Conservation (phyloP, 192 early-diverging fungal species). For the Dissophora globulifera region DNA sequence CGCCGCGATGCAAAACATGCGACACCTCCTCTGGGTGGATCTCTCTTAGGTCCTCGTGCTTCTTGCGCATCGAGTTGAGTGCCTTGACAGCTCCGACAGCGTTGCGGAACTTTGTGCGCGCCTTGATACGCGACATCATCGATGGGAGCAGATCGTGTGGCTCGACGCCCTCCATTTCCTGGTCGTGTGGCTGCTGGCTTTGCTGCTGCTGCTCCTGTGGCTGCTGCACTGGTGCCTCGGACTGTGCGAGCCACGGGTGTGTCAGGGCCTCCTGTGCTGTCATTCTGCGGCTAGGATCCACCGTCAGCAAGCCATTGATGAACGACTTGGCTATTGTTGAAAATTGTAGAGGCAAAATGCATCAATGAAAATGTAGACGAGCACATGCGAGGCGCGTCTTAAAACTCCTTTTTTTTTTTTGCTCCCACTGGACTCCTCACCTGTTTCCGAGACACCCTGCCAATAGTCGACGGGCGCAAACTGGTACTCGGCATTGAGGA, state of each 20-base stretch:
- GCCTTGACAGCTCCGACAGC: slow-evolving; percentile 63
- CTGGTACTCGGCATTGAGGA: slow-evolving; percentile 67
- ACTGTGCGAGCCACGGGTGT: slow-evolving; percentile 77
- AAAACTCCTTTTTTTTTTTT: no score
- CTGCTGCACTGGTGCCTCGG: slow-evolving; percentile 4
- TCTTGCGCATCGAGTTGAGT: slow-evolving; percentile 49
- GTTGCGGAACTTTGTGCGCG: slow-evolving; percentile 72
- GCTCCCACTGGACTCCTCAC: slow-evolving; percentile 23
- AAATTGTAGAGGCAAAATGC: neutral
- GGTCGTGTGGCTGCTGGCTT: slow-evolving; percentile 3
- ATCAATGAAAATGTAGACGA: no score
- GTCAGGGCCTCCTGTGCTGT: slow-evolving; percentile 78
- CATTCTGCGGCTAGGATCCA: slow-evolving; percentile 74
- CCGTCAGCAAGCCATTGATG: slow-evolving; percentile 71
- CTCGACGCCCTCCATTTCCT: slow-evolving; percentile 33
- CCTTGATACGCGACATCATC: slow-evolving; percentile 74
- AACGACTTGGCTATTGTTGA: slow-evolving; percentile 71
- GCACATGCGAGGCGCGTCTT: no score
- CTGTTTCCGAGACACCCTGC: slow-evolving; percentile 64
- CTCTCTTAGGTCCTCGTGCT: slow-evolving; percentile 39
- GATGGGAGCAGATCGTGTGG: slow-evolving; percentile 66
- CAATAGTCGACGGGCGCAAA: slow-evolving; percentile 75
- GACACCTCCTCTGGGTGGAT: slow-evolving; percentile 41
- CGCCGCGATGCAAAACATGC: slow-evolving; percentile 33
- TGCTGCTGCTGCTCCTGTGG: slow-evolving; percentile 21